Evolutionary conservation across 148 eudicot genomes (phyloP).

Genomic region (Agrostemma githago): DNA sequence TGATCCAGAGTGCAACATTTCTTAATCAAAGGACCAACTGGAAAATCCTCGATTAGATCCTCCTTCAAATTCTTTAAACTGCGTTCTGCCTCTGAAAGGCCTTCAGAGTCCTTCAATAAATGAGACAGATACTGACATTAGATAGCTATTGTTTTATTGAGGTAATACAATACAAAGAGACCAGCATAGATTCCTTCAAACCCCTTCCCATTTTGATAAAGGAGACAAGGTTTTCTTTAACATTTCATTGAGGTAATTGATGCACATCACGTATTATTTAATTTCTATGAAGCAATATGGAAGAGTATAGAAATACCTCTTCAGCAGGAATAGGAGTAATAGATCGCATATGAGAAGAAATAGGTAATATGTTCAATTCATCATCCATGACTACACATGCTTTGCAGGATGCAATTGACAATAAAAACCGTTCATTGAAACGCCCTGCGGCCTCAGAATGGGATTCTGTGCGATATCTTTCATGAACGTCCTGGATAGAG

Average conservation of each 20-base stretch:
- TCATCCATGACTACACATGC: slow-evolving; percentile 92
- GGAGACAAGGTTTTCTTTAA: background rate
- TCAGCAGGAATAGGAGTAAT: slow-evolving; percentile 54
- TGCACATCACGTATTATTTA: background rate
- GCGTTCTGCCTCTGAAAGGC: slow-evolving; percentile 72
- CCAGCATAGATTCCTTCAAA: background rate
- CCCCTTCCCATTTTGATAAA: background rate
- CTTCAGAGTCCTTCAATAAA: slow-evolving; percentile 62
- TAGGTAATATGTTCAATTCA: slow-evolving; percentile 83
- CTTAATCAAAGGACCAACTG: slow-evolving; percentile 82
- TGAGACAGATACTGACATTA: slow-evolving; percentile 8
- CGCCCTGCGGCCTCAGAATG: slow-evolving; percentile 75
- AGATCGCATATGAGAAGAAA: slow-evolving; percentile 87
- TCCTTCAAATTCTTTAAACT: slow-evolving; percentile 72
- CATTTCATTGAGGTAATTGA: background rate
- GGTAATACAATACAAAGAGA: background rate
- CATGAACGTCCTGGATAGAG: slow-evolving; percentile 78
- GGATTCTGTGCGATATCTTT: slow-evolving; percentile 89
- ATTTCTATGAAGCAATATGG: background rate
- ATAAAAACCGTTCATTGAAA: slow-evolving; percentile 88
- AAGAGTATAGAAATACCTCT: slow-evolving; percentile 48
- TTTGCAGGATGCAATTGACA: slow-evolving; percentile 83
- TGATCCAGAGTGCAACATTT: slow-evolving; percentile 92
- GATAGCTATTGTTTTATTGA: background rate
- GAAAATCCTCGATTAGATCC: slow-evolving; percentile 74